Conservation (phyloP, 306 rosid genomes). For the Urtica urens region DNA sequence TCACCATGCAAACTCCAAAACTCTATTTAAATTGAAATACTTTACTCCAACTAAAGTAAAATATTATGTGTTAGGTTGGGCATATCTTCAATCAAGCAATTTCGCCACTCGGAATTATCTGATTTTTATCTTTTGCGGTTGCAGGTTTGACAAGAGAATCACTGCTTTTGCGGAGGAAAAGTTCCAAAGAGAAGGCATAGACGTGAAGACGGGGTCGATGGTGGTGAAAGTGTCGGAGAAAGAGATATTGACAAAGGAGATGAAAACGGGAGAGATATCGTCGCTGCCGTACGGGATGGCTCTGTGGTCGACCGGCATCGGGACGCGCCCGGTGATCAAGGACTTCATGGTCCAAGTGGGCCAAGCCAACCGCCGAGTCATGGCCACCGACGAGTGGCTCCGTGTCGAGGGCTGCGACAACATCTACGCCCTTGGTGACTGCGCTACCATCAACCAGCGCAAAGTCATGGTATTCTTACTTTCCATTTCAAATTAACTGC, state of each 20-base stretch:
- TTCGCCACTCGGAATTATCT: no score
- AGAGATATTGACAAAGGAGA: conserved; percentile 67
- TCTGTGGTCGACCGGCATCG: conserved; percentile 96
- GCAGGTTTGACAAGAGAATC: conserved; percentile 94
- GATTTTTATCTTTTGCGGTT: conserved; percentile 2
- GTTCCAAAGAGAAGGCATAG: conserved; percentile 73
- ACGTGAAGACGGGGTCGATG: conserved; percentile 92
- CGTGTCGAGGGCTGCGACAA: conserved; percentile 79
- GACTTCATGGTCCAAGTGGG: conserved; percentile 84
- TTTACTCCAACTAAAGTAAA: no score
- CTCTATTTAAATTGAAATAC: no score
- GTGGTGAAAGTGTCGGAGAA: conserved; percentile 75
- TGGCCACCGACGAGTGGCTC: conserved; percentile 98
- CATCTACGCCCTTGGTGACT: conserved; percentile 89
- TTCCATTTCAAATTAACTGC: no score
- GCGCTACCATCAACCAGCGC: conserved; percentile 95
- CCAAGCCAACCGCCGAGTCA: conserved; percentile 84
- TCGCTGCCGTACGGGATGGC: conserved; percentile 84
- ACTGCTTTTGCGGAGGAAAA: conserved; percentile 85
- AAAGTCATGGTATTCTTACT: conserved; percentile 63
- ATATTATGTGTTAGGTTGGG: no score
- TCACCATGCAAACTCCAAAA: no score
- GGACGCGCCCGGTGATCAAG: conserved; percentile 75
- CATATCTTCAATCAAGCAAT: no score
- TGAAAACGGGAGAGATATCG: conserved; percentile 61